phyloP scores from a whole-genome alignment of 208 protist genomes.

The Angomonas desouzai region DNA sequence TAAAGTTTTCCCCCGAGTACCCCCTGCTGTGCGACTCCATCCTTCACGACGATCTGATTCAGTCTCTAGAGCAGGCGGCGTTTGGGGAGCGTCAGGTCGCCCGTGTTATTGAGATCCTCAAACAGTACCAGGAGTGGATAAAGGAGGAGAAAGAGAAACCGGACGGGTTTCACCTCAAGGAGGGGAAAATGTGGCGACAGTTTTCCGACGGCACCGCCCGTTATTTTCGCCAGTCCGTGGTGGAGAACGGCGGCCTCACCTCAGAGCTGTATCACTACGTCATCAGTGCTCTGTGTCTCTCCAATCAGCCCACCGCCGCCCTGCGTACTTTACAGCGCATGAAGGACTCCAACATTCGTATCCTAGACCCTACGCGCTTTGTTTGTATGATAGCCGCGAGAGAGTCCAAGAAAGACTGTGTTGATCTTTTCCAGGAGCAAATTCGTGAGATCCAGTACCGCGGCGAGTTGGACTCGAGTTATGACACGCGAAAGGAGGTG shows the following conservation, averaged over 20 bases:
- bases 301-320: constrained; percentile 53
- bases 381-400: constrained; percentile 51
- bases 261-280: constrained; percentile 90
- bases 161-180: constrained; percentile 9
- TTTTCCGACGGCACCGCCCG: constrained; percentile 42
- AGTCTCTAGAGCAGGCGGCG: constrained; percentile 39
- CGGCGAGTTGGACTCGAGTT: constrained; percentile 45
- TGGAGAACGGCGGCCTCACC: constrained; percentile 56
- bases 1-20: background rate
- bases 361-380: constrained; percentile 72
- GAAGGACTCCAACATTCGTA: constrained; percentile 46
- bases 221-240: constrained; percentile 47
- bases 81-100: constrained; percentile 28
- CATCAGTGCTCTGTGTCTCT: constrained; percentile 46
- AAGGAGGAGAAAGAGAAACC: constrained; percentile 33
- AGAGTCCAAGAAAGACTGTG: constrained; percentile 38
- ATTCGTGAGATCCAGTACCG: constrained; percentile 42
- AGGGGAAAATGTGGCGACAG: constrained; percentile 56
- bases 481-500: constrained; percentile 42
- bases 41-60: constrained; percentile 45
- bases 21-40: constrained; percentile 71
- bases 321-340: constrained; percentile 73
- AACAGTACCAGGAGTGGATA: constrained; percentile 52
- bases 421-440: constrained; percentile 56
- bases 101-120: constrained; percentile 47